These are phyloP conservation scores for Claviceps capensis DNA, from an alignment of 2,329 filamentous ascomycete genomes.

Conservation along the genomic window DNA sequence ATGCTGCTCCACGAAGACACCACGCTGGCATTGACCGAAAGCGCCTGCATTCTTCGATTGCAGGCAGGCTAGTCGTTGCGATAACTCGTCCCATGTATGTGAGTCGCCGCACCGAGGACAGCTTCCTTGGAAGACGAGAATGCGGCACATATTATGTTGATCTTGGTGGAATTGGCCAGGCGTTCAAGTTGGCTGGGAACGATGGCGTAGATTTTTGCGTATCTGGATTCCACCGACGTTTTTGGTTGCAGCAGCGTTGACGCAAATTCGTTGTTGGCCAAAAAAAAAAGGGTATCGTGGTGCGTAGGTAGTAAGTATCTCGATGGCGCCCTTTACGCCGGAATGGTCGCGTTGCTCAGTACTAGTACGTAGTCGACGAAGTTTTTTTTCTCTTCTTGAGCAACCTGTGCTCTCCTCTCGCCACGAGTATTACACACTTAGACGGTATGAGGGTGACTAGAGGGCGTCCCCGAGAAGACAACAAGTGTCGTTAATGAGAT, in stretches of 20 bases:
- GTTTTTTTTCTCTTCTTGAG: no score
- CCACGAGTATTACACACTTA: no score
- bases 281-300: no score
- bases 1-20: conserved; percentile 29
- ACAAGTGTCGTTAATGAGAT: neutral
- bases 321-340: no score
- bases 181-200: neutral
- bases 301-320: no score
- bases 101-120: conserved; percentile 28
- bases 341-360: no score
- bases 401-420: no score
- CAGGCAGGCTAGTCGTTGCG: conserved; percentile 33
- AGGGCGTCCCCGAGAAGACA: neutral
- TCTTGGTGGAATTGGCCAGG: neutral
- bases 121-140: conserved; percentile 28
- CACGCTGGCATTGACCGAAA: conserved; percentile 30
- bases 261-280: neutral
- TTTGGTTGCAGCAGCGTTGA: neutral
- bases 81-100: conserved; percentile 30
- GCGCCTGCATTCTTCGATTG: conserved; percentile 33
- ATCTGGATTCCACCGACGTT: neutral
- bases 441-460: no score
- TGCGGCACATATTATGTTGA: conserved; percentile 28
- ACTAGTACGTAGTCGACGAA: neutral
- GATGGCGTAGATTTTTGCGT: neutral